Conservation (phyloP, 1,139 yeast genomes). For the Taphrina sp. region DNA sequence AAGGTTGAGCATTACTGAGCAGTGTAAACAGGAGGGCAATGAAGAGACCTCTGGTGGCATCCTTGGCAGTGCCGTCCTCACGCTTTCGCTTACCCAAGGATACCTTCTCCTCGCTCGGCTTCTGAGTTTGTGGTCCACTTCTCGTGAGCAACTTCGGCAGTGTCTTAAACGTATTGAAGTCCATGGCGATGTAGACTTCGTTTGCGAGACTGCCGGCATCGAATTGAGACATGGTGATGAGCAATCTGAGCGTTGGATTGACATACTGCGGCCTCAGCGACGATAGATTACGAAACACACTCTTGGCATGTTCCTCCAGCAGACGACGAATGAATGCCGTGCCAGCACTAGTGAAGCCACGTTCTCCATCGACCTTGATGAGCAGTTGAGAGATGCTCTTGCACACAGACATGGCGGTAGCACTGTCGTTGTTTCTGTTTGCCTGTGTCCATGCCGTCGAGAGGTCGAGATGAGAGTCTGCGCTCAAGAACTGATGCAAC, state of each 20-base stretch:
- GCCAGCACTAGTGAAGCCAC: slow-evolving; percentile 42
- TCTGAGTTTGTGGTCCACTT: slow-evolving; percentile 42
- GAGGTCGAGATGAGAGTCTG: slow-evolving; percentile 11
- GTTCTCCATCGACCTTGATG: slow-evolving; percentile 39
- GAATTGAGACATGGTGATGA: slow-evolving; percentile 55
- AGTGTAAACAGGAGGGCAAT: slow-evolving; percentile 61
- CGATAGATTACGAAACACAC: slow-evolving; percentile 66
- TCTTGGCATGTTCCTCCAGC: slow-evolving; percentile 57
- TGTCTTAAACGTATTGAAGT: slow-evolving; percentile 56
- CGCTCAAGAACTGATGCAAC: slow-evolving; percentile 7
- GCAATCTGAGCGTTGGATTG: slow-evolving; percentile 58
- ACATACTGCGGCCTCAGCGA: slow-evolving; percentile 60
- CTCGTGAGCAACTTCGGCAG: slow-evolving; percentile 57
- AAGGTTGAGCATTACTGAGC: slow-evolving; percentile 51
- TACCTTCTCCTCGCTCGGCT: slow-evolving; percentile 46
- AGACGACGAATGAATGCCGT: slow-evolving; percentile 53
- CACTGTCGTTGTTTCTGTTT: slow-evolving; percentile 7
- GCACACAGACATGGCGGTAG: slow-evolving; percentile 6
- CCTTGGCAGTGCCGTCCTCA: slow-evolving; percentile 50
- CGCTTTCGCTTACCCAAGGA: slow-evolving; percentile 43
- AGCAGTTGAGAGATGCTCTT: slow-evolving; percentile 32
- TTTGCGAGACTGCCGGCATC: slow-evolving; percentile 54
- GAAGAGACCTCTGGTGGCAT: slow-evolving; percentile 41
- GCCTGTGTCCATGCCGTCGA: slow-evolving; percentile 16
- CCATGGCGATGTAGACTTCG: slow-evolving; percentile 64